Evolutionary conservation across 768 basidiomycete species (phyloP).

Genomic region (Exidia glandulosa): DNA sequence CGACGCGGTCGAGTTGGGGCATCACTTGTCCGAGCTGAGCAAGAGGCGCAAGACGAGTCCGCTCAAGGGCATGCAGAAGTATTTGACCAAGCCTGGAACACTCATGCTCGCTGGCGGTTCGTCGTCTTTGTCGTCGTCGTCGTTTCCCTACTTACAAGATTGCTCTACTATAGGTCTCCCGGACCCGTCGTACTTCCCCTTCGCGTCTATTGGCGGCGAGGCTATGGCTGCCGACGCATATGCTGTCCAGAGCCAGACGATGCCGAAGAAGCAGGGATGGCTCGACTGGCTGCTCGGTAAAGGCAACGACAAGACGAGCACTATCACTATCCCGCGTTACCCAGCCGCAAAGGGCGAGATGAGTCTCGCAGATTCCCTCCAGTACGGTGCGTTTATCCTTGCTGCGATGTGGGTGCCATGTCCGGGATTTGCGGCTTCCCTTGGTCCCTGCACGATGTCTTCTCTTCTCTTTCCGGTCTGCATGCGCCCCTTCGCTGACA

Average conservation of each 20-base stretch:
- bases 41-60: slow-evolving; percentile 40
- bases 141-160: slow-evolving; percentile 3
- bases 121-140: slow-evolving; percentile 12
- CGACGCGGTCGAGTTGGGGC: slow-evolving; percentile 55
- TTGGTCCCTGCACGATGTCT: too few relatives aligned
- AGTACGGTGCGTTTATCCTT: slow-evolving; percentile 51
- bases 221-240: slow-evolving; percentile 41
- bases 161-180: slow-evolving; percentile 44
- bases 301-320: slow-evolving; percentile 32
- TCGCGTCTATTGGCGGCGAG: slow-evolving; percentile 47
- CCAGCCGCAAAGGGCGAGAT: slow-evolving; percentile 31
- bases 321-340: slow-evolving; percentile 54
- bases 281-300: slow-evolving; percentile 43
- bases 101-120: slow-evolving; percentile 62
- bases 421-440: slow-evolving; percentile 1
- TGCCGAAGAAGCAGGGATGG: slow-evolving; percentile 35
- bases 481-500: not conserved
- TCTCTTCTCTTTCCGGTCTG: too few relatives aligned
- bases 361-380: slow-evolving; percentile 54
- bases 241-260: slow-evolving; percentile 21
- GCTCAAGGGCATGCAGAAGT: slow-evolving; percentile 57
- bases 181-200: slow-evolving; percentile 58
- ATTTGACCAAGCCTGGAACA: slow-evolving; percentile 39
- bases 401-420: too few relatives aligned
- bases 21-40: slow-evolving; percentile 54